Base-by-base conservation (phyloP, 805 yeast species). In the Candida vaughaniae region DNA sequence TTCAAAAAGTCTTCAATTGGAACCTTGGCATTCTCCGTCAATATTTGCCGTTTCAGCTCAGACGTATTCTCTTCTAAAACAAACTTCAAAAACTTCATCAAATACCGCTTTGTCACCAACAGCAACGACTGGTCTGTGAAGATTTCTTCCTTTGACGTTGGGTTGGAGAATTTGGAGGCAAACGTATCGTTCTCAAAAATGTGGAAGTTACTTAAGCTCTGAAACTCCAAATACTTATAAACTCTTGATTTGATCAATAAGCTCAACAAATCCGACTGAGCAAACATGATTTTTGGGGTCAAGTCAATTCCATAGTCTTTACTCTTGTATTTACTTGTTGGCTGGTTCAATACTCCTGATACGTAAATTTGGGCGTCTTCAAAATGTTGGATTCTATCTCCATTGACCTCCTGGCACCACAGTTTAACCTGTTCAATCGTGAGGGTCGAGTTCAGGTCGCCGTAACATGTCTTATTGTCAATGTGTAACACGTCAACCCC, bases 401-500 rank as follows among this genome's bases (percentile, higher is more conserved):
- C 62, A 47, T 87, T 86, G 10, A 87, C 89, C 33, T 75, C 73
- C 45, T 72, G 70, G 33, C 85, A 87, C 97, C 97, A 91, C 30
- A 76, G 71, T 54, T 81, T 82, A 44, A 89, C 61, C 60, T 93
- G 96, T 47, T 88, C 95, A 32, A 89, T 77, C 15, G 95, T 85
- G 35, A 93, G 64, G 3, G 96, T 85, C 5, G 97, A 89, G 33
- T 82, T 74, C 23, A 83, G 74, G 57, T 90, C 98, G 15, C 99
- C 99, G 53, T 93, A 93, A 56, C 86, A 82, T 19, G 78, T 73
- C 54, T 89, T 84, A 29, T 80, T 69, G 58, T 93, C 99, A 20
- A 93, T 78, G 55, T 93, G 99, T 29, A 93, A 66, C 6, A 93
- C 97, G 46, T 75, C 80, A n/a, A 93, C 80, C n/a, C 99, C 99